Conservation (phyloP, 805 yeast genomes). For the Metschnikowia noctiluminum region DNA sequence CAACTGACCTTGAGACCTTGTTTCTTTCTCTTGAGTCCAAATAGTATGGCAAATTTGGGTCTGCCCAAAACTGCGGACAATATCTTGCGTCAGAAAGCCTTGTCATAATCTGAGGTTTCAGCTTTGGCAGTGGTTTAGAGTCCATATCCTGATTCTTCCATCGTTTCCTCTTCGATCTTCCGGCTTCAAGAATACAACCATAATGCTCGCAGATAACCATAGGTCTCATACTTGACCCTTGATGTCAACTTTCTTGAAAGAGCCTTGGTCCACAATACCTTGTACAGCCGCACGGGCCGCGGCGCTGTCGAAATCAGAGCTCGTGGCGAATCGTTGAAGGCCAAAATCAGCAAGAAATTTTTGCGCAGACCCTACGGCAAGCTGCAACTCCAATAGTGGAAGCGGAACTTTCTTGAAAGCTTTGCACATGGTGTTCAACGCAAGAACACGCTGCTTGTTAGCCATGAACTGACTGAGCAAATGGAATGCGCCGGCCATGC, state of each 20-base stretch:
- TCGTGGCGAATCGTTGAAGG: conserved; percentile 27
- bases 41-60: no score
- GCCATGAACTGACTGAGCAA: conserved; percentile 15
- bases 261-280: conserved; percentile 31
- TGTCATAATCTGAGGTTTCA: no score
- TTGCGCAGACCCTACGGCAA: conserved; percentile 4
- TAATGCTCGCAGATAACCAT: no score
- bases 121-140: no score
- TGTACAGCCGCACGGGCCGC: conserved; percentile 35
- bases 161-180: no score
- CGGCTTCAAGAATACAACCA: no score
- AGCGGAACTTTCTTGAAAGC: conserved; percentile 16
- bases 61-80: no score
- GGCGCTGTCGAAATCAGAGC: conserved; percentile 29
- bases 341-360: conserved; percentile 25
- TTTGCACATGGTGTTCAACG: conserved; percentile 17
- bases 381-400: conserved; percentile 5
- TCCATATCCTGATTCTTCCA: no score
- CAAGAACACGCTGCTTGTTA: conserved; percentile 16
- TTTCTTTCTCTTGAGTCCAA: no score
- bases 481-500: conserved; percentile 13
- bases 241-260: conserved; percentile 68
- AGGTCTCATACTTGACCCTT: conserved; percentile 70
- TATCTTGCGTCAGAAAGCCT: no score
- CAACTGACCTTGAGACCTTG: no score